Conservation (phyloP, 2,329 filamentous ascomycete species). For the Xylariaceae sp. region DNA sequence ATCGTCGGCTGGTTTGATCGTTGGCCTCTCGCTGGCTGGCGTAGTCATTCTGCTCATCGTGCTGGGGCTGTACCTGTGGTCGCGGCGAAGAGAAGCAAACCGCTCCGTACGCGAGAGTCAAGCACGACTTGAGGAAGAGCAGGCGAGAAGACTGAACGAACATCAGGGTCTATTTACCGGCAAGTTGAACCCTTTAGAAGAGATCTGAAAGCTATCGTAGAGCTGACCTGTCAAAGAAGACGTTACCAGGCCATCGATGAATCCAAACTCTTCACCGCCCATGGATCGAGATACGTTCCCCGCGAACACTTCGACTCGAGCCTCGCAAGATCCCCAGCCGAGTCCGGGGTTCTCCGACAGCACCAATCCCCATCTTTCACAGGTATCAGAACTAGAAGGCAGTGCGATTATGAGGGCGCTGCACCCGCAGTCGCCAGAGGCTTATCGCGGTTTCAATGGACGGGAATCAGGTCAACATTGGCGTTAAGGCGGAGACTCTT, state of each 20-base stretch:
- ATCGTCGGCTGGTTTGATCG: constrained; percentile 11
- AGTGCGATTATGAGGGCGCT: neutral
- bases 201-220: neutral
- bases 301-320: neutral
- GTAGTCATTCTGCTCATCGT: constrained; percentile 15
- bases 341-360: too few relatives aligned
- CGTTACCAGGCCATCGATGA: neutral
- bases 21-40: constrained; percentile 16
- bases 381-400: constrained; percentile 10
- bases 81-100: constrained; percentile 7
- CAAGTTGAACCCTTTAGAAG: neutral
- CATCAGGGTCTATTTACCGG: too few relatives aligned
- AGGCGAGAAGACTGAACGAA: neutral
- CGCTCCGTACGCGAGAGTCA: neutral
- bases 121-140: neutral
- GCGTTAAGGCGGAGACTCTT: too few relatives aligned
- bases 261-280: neutral
- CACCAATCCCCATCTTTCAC: constrained; percentile 1
- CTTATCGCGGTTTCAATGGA: neutral
- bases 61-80: constrained; percentile 13
- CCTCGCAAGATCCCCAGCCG: neutral
- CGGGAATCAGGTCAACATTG: neutral
- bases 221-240: neutral
- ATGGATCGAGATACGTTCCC: neutral
- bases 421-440: neutral